Evolutionary conservation across 2,329 filamentous ascomycete species (phyloP).

Genomic region (Lecanicillium sp.): DNA sequence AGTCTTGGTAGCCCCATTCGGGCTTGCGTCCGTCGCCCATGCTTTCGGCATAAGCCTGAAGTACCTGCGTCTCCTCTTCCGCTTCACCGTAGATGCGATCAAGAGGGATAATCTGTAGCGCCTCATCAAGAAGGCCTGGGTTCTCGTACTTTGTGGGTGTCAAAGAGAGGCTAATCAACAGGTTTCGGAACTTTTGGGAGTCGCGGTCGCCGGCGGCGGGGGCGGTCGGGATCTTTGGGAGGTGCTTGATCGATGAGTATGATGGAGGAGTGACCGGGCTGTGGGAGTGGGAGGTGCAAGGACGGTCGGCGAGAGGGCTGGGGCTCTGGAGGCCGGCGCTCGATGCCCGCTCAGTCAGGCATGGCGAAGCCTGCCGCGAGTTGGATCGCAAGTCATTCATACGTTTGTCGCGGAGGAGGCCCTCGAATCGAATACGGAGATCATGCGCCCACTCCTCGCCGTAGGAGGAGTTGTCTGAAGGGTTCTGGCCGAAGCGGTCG

Average conservation of each 20-base stretch:
- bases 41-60: slow-evolving; percentile 81
- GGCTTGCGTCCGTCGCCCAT: slow-evolving; percentile 72
- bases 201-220: slow-evolving; percentile 58
- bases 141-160: slow-evolving; percentile 96
- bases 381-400: slow-evolving; percentile 63
- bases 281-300: slow-evolving; percentile 42
- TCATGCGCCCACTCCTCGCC: slow-evolving; percentile 73
- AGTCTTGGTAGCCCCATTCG: slow-evolving; percentile 97
- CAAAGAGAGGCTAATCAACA: slow-evolving; percentile 76
- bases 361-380: slow-evolving; percentile 52
- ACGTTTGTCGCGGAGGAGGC: slow-evolving; percentile 76
- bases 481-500: slow-evolving; percentile 23
- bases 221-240: slow-evolving; percentile 58
- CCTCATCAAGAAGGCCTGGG: slow-evolving; percentile 87
- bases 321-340: slow-evolving; percentile 37
- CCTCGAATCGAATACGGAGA: slow-evolving; percentile 77
- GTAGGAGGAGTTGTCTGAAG: slow-evolving; percentile 32
- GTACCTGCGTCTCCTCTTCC: slow-evolving; percentile 84
- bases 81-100: slow-evolving; percentile 90
- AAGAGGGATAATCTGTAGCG: slow-evolving; percentile 75
- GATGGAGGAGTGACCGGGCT: slow-evolving; percentile 35
- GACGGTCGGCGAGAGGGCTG: slow-evolving; percentile 30
- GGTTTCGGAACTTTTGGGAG: slow-evolving; percentile 70
- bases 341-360: slow-evolving; percentile 41
- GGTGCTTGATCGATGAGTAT: slow-evolving; percentile 41